phyloP scores from a whole-genome alignment of 140 eudicot species.

The Cichorium intybus region DNA sequence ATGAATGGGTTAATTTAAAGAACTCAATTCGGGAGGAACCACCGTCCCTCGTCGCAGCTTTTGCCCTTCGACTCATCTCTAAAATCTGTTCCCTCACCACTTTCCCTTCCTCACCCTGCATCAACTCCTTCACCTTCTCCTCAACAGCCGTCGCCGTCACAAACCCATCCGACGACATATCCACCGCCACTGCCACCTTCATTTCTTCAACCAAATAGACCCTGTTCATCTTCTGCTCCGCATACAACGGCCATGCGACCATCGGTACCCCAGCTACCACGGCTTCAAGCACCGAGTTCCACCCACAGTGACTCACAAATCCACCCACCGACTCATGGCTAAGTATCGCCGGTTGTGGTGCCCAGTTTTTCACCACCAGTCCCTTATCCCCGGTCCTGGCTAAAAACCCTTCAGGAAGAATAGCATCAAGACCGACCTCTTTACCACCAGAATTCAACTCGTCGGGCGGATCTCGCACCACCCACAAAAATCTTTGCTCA shows the following conservation, averaged over 20 bases:
- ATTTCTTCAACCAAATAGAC: slow-evolving; percentile 43
- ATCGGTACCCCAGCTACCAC: slow-evolving; percentile 52
- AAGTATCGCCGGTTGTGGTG: slow-evolving; percentile 52
- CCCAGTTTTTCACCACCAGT: slow-evolving; percentile 58
- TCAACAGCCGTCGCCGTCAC: slow-evolving; percentile 44
- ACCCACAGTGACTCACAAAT: slow-evolving; percentile 69
- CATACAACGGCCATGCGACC: slow-evolving; percentile 66
- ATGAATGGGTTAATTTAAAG: slow-evolving; percentile 8
- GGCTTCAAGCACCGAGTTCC: slow-evolving; percentile 69
- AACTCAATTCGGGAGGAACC: slow-evolving; percentile 43
- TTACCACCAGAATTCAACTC: background rate
- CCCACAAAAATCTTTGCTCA: slow-evolving; percentile 52
- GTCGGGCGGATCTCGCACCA: slow-evolving; percentile 32
- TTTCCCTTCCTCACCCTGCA: slow-evolving; percentile 40
- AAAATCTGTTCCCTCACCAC: slow-evolving; percentile 21
- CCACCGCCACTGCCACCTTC: slow-evolving; percentile 44
- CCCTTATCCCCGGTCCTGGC: slow-evolving; percentile 51
- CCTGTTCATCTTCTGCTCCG: slow-evolving; percentile 59
- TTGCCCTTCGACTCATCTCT: slow-evolving; percentile 31
- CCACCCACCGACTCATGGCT: slow-evolving; percentile 55
- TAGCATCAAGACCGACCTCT: slow-evolving; percentile 28
- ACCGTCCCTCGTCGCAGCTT: slow-evolving; percentile 19
- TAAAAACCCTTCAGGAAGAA: slow-evolving; percentile 56
- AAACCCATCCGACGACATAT: slow-evolving; percentile 30
- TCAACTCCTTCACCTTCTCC: slow-evolving; percentile 41